Base-by-base conservation (phyloP, 306 rosid genomes). In the Trifolium dubium region DNA sequence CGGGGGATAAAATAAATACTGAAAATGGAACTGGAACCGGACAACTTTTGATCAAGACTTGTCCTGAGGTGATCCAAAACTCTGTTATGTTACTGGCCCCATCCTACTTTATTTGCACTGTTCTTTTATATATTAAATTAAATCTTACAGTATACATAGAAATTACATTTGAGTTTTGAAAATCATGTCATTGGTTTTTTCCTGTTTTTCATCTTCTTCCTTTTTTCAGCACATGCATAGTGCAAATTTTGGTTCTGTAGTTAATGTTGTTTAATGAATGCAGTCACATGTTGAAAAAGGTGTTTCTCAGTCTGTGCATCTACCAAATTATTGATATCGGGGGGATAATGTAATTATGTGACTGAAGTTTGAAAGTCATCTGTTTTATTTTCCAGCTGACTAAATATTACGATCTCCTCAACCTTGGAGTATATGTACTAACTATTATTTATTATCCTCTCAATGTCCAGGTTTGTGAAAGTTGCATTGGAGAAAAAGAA, bases 401-500 rank as follows among this genome's bases (percentile, higher is more conserved):
- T 35, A 65, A 15, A 53, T 64, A 67, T 41, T 34, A 30, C 44
- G 0, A 12, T 63, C 69, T 39, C 47, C 4, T 12, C 13, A n/a
- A 56, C 40, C 14, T 37, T 53, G 46, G 68, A 60, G 44, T 31
- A 5, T 72, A 44, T 63, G 30, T 53, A 19, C 15, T 10, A 17
- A n/a, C 17, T 49, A 31, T 12, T 54, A 32, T 9, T 72, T 69
- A 40, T 28, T 47, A 28, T 8, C 13, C 28, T 58, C 46, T 75
- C 60, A 59, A 73, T 83, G 46, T 78, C 51, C 77, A 93, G 98
- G 82, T 91, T 59, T 93, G 98, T 80, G 90, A 89, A 76, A 88
- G 79, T 64, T 93, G 98, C 85, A 89, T 93, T 74, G 98, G 98
- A 59, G 98, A 93, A 83, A 85, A 76, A 77, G 87, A 93, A 81